Conservation (phyloP, 2,329 filamentous ascomycete genomes). For the Dendryphion nanum region DNA sequence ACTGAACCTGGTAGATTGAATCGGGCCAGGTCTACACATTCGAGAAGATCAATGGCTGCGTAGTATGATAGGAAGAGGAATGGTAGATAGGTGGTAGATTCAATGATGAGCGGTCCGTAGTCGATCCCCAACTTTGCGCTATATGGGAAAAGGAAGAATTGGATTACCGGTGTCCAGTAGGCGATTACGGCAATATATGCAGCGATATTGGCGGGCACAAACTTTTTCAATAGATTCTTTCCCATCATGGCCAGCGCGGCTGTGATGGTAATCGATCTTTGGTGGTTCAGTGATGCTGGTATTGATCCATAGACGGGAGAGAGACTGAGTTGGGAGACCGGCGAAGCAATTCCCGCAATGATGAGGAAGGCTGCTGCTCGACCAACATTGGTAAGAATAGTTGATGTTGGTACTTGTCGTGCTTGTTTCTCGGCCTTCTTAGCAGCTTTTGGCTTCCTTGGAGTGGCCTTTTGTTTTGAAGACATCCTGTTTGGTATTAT, state of each 20-base stretch:
- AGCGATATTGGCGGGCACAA: constrained; percentile 47
- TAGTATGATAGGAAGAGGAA: constrained; percentile 42
- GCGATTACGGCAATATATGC: constrained; percentile 70
- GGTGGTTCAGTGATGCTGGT: constrained; percentile 71
- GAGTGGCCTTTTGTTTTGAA: constrained; percentile 29
- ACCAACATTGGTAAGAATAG: constrained; percentile 29
- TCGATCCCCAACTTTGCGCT: constrained; percentile 66
- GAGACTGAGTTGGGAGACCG: constrained; percentile 71
- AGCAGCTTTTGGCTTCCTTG: constrained; percentile 33
- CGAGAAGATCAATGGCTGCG: constrained; percentile 53
- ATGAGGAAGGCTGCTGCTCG: constrained; percentile 46
- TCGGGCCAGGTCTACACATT: constrained; percentile 45
- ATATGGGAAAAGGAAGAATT: constrained; percentile 67
- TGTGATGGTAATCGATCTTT: constrained; percentile 61
- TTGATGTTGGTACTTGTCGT: constrained; percentile 19
- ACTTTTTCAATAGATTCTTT: constrained; percentile 57
- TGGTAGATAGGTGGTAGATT: constrained; percentile 66
- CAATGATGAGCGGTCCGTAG: constrained; percentile 73
- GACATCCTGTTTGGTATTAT: no score
- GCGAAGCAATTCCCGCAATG: constrained; percentile 63
- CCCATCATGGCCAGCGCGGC: constrained; percentile 71
- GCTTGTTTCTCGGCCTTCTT: constrained; percentile 23
- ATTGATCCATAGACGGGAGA: constrained; percentile 88
- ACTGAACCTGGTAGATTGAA: constrained; percentile 58
- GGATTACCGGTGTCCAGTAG: constrained; percentile 69